Evolutionary conservation across 176 grass and related monocot genomes (phyloP), one percentile per base, ranked within the genome.

Genomic region (Oryza rufipogon): DNA sequence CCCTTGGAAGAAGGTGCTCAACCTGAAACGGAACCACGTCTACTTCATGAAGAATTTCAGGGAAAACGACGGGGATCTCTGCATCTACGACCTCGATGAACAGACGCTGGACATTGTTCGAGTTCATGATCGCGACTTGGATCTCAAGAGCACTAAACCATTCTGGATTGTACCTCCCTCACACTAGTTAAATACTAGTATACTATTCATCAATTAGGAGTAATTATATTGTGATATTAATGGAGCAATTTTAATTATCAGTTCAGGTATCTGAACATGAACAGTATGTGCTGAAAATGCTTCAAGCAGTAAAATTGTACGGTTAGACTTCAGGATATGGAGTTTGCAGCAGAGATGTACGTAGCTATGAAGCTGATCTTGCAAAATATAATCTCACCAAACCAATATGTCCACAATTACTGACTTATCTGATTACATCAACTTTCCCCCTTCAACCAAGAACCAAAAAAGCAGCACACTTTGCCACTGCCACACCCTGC

Each of bases 361-460:
- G 11, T 70, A 22, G 30, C 38, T 19, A 20, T 68, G 17, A 86
- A 52, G 56, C 67, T 48, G 33, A 36, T 74, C 32, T 66, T 58
- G 16, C 51, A 69, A 14, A 79, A 48, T 74, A 85, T 63, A 64
- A 54, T 20, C 30, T 81, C 70, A 66, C 65, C 66, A 82, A 66
- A 82, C 36, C 58, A 77, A 72, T 76, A 71, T 86, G 78, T 89
- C 78, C 78, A 26, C 58, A 63, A 63, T 63, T 77, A 76, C 5
- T 36, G 34, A 6, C 34, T 63, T 32, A 74, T 60, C 46, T 56
- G 44, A 22, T 74, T 14, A 75, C 39, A 83, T 32, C 49, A 75
- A 8, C 28, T n/a, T 7, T 64, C 16, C 39, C 34, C 49, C 69
- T 87, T 52, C 79, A 6, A 70, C 69, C 80, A 20, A 67, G 8